Conservation (phyloP, 345 rosid genomes). For the Lenwebbia sp. region DNA sequence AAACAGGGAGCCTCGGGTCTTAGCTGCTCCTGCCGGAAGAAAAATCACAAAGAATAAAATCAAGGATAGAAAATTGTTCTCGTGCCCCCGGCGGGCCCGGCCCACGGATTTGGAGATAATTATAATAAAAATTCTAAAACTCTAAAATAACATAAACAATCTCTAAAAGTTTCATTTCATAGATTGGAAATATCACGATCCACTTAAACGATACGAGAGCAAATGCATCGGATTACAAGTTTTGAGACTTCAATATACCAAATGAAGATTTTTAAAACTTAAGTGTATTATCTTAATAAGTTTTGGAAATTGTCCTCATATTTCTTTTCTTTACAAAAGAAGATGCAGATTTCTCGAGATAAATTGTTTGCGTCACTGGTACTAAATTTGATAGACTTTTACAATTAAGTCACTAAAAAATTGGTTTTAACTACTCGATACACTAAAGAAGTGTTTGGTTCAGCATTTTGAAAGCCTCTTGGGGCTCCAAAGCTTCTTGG, state of each 20-base stretch:
- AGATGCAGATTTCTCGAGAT: no score
- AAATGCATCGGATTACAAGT: accelerated
- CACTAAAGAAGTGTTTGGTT: no score
- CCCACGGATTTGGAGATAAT: not conserved
- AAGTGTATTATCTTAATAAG: accelerated
- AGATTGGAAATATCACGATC: not conserved
- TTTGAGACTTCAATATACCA: not conserved
- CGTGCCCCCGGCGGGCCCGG: not conserved
- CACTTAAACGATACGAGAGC: not conserved
- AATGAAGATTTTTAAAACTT: not conserved
- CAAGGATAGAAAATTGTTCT: not conserved
- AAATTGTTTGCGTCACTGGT: no score
- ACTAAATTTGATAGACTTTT: no score
- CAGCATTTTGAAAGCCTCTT: no score
- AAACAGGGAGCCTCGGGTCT: not conserved
- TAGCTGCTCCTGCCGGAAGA: not conserved
- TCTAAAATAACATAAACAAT: not conserved
- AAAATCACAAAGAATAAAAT: not conserved
- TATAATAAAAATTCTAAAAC: not conserved
- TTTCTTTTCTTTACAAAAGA: no score
- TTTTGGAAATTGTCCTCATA: not conserved
- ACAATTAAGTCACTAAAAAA: no score
- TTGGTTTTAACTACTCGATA: no score
- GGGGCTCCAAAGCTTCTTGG: no score
- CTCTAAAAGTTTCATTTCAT: not conserved